These are phyloP conservation scores for Colletotrichum australisinense DNA, from an alignment of 2,329 filamentous ascomycete species.

Conservation along the genomic window DNA sequence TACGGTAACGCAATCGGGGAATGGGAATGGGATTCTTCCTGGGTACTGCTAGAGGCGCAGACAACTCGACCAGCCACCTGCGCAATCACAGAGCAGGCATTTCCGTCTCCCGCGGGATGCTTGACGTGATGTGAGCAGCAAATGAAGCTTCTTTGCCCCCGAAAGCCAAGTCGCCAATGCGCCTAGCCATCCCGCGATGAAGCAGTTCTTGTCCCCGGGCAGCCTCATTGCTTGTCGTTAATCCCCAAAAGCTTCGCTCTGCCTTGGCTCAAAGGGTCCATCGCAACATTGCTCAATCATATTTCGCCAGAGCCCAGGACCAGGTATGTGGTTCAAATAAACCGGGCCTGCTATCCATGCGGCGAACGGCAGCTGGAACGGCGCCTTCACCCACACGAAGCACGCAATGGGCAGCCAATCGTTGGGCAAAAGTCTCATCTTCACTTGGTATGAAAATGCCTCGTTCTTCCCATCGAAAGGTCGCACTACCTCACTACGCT, in stretches of 20 bases:
- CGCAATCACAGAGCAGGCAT: background rate
- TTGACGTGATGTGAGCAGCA: background rate
- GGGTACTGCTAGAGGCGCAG: background rate
- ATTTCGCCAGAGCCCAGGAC: background rate
- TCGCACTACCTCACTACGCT: background rate
- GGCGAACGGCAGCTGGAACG: constrained; percentile 20
- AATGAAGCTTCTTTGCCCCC: background rate
- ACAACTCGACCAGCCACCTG: background rate
- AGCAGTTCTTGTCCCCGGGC: background rate
- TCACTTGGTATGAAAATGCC: background rate
- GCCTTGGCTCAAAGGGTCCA: constrained; percentile 5
- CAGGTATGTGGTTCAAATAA: constrained; percentile 20
- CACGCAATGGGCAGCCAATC: constrained; percentile 10
- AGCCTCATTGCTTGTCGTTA: constrained; percentile 26
- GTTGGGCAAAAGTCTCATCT: background rate
- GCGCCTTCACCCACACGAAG: constrained; percentile 30
- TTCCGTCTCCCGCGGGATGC: no score
- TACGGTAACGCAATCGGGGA: constrained; percentile 32
- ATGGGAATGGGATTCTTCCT: background rate
- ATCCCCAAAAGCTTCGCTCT: constrained; percentile 29
- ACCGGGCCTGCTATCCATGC: constrained; percentile 1
- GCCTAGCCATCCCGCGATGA: background rate
- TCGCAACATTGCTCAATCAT: background rate
- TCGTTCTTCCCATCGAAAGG: background rate
- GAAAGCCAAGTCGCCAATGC: background rate